Percentiles rank a stretch among this genome's conserved stretches.
Evolutionary conservation across 148 eudicot genomes (phyloP).

Genomic region (Heliamphora exappendiculata): DNA sequence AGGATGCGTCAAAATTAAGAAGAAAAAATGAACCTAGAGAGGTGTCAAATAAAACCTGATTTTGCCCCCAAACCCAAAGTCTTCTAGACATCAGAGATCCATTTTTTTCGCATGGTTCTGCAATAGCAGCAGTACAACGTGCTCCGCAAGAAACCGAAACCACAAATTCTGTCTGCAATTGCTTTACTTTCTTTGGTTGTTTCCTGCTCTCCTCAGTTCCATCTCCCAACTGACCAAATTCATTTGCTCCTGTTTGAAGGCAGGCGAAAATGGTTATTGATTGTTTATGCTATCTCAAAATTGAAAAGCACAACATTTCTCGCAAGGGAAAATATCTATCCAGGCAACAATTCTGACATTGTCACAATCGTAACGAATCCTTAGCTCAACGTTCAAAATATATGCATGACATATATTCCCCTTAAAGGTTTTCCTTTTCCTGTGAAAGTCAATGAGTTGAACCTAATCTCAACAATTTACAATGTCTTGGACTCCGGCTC

Average conservation of each 20-base stretch:
- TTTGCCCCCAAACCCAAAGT: slow-evolving; percentile 99
- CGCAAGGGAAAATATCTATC: neutral
- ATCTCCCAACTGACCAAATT: slow-evolving; percentile 98
- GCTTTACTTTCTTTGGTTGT: slow-evolving; percentile 68
- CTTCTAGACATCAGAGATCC: slow-evolving; percentile 61
- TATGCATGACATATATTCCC: neutral
- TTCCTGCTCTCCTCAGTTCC: slow-evolving; percentile 85
- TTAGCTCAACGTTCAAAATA: neutral
- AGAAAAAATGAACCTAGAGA: slow-evolving; percentile 9
- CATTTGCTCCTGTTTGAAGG: slow-evolving; percentile 73
- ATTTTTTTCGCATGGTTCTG: slow-evolving; percentile 85
- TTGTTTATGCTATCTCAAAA: neutral
- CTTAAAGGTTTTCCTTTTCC: neutral
- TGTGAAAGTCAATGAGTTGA: neutral
- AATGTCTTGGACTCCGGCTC: neutral
- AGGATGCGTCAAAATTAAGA: neutral
- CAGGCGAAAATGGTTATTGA: slow-evolving; percentile 7
- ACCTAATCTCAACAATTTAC: neutral
- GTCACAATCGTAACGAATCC: neutral
- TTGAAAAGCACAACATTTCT: slow-evolving; percentile 5
- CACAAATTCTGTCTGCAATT: slow-evolving; percentile 67
- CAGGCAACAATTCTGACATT: neutral
- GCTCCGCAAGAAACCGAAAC: slow-evolving; percentile 93
- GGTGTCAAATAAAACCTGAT: slow-evolving; percentile 49
- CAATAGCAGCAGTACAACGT: slow-evolving; percentile 97